Conservation (phyloP, 192 early-diverging fungal species). For the Coemansia erecta region DNA sequence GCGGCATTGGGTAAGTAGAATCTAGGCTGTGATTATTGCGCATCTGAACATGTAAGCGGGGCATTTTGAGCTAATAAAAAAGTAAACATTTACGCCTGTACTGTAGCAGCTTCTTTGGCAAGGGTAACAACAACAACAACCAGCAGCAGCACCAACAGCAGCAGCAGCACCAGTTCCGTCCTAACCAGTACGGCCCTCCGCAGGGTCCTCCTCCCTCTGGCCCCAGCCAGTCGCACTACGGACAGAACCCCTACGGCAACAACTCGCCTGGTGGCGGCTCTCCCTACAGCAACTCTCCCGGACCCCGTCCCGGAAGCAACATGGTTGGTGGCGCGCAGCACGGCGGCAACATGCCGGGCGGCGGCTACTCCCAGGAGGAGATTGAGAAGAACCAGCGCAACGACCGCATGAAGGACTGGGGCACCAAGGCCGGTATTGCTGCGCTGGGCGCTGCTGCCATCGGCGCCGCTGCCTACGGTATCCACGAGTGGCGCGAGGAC, state of each 20-base stretch:
- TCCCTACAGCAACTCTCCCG: conserved; percentile 8
- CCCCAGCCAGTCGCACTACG: conserved; percentile 12
- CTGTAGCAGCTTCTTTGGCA: conserved; percentile 27
- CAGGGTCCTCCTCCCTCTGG: conserved; percentile 10
- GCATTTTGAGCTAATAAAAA: too few species aligned
- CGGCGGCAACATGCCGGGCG: conserved; percentile 37
- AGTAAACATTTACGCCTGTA: too few species aligned
- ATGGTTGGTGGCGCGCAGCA: conserved; percentile 30
- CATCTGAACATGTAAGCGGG: too few species aligned
- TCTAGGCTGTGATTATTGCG: too few species aligned
- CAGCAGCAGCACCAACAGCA: conserved; percentile 23
- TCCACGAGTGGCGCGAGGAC: conserved; percentile 43
- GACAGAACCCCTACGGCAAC: conserved; percentile 21
- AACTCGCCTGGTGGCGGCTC: conserved; percentile 7
- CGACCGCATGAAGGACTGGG: conserved; percentile 37
- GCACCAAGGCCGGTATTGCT: conserved; percentile 24
- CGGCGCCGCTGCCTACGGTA: conserved; percentile 38
- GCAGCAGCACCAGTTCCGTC: conserved; percentile 14
- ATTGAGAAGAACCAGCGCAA: conserved; percentile 24
- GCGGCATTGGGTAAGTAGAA: conserved; percentile 31
- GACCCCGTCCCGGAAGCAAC: conserved; percentile 29
- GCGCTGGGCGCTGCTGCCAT: conserved; percentile 23
- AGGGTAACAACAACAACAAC: conserved; percentile 13
- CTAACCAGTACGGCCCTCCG: conserved; percentile 29
- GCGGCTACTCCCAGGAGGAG: conserved; percentile 46